Conservation (phyloP, 2,329 filamentous ascomycete species). For the Colletotrichum eremochloae region DNA sequence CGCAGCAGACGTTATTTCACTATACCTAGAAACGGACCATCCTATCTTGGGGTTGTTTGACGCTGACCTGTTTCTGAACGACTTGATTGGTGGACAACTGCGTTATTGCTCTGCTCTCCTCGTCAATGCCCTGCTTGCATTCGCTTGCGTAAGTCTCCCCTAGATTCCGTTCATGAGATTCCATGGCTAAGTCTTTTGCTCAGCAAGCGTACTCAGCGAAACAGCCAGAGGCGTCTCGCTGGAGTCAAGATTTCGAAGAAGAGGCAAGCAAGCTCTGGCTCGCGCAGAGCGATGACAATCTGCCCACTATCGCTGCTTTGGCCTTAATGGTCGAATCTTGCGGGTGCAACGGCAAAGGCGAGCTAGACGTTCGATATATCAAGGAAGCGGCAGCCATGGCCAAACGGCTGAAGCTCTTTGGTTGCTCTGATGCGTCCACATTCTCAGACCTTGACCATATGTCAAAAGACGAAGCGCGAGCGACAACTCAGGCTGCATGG, state of each 20-base stretch:
- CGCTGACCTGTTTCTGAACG: slow-evolving; percentile 50
- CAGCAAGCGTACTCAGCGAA: slow-evolving; percentile 36
- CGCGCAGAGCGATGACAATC: slow-evolving; percentile 29
- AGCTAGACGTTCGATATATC: slow-evolving; percentile 33
- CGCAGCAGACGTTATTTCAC: slow-evolving; percentile 50
- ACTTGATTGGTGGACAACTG: slow-evolving; percentile 46
- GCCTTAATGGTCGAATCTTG: slow-evolving; percentile 33
- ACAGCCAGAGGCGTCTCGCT: slow-evolving; percentile 29
- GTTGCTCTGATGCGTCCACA: slow-evolving; percentile 31
- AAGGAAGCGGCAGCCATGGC: slow-evolving; percentile 37
- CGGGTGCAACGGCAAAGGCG: slow-evolving; percentile 37
- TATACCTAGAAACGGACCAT: slow-evolving; percentile 56
- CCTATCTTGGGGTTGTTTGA: slow-evolving; percentile 55
- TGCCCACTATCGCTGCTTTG: slow-evolving; percentile 30
- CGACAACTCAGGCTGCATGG: slow-evolving; percentile 46
- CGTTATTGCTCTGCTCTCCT: slow-evolving; percentile 53
- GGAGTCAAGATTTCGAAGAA: slow-evolving; percentile 35
- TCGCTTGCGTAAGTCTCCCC: slow-evolving; percentile 50
- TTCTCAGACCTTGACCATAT: slow-evolving; percentile 16
- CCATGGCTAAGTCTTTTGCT: neutral
- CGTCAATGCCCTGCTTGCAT: slow-evolving; percentile 52
- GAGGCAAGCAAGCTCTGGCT: slow-evolving; percentile 35
- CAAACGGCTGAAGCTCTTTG: slow-evolving; percentile 33
- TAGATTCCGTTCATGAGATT: neutral
- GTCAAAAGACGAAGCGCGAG: slow-evolving; percentile 22